phyloP scores from a whole-genome alignment of 805 yeast species.

The Torulaspora indica region DNA sequence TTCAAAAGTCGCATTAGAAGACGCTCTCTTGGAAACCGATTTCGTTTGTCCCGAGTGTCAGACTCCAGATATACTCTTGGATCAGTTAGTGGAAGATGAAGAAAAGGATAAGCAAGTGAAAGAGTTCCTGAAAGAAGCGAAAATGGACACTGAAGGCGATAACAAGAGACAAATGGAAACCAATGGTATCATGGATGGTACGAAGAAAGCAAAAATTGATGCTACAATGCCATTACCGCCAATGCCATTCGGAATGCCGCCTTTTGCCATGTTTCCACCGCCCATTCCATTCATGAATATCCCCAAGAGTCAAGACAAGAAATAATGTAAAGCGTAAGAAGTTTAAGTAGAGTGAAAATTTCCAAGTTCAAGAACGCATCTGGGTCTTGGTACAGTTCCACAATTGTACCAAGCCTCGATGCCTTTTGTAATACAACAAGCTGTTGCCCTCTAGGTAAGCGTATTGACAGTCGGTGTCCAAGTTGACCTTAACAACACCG shows the following conservation, averaged over 20 bases:
- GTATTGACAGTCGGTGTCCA: conserved; percentile 98
- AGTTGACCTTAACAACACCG: conserved; percentile 98
- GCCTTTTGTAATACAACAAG: too few relatives aligned
- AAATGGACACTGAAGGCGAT: conserved; percentile 11
- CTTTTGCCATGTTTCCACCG: conserved; percentile 37
- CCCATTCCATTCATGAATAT: conserved; percentile 34
- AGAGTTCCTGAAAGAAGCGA: conserved; percentile 42
- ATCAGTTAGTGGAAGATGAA: conserved; percentile 58
- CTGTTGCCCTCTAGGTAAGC: conserved; percentile 97
- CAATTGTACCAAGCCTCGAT: too few relatives aligned
- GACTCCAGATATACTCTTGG: conserved; percentile 67
- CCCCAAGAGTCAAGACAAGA: conserved; percentile 2
- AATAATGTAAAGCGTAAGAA: too few relatives aligned
- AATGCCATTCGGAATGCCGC: conserved; percentile 36
- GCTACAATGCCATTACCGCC: conserved; percentile 15
- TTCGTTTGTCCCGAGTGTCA: conserved; percentile 88
- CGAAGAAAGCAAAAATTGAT: conserved; percentile 8
- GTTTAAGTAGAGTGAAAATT: too few relatives aligned
- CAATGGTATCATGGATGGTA: conserved; percentile 4
- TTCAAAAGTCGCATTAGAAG: conserved; percentile 61
- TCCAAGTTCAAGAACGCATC: too few relatives aligned
- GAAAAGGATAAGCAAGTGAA: conserved; percentile 54
- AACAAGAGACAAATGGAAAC: conserved; percentile 4
- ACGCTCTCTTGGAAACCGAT: conserved; percentile 68
- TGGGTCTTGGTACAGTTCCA: too few relatives aligned